Conservation (phyloP, 2,329 filamentous ascomycete genomes). For the Colletotrichum higginsianum region DNA sequence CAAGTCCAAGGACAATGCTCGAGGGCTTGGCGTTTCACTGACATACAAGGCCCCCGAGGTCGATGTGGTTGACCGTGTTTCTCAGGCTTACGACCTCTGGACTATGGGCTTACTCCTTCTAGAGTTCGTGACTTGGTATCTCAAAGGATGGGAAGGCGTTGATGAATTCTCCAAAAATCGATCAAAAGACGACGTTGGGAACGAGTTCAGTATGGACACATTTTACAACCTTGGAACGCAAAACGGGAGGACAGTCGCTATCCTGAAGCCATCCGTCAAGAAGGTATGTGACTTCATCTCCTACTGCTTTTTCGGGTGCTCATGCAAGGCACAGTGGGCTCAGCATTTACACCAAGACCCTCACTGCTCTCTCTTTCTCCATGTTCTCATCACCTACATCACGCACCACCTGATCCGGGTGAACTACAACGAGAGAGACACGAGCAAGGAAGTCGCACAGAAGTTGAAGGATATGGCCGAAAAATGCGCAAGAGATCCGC, state of each 20-base stretch:
- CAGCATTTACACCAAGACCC: neutral
- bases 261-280: neutral
- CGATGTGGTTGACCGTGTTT: neutral
- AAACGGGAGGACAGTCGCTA: neutral
- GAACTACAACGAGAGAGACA: neutral
- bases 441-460: neutral
- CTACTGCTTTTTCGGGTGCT: neutral
- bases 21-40: fast-evolving
- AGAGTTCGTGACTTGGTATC: constrained; percentile 10
- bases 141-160: neutral
- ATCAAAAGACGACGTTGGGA: neutral
- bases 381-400: neutral
- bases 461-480: neutral
- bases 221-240: neutral
- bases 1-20: neutral
- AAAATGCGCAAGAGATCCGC: neutral
- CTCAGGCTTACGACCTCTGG: constrained; percentile 4
- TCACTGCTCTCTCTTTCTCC: neutral
- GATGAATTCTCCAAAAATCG: neutral
- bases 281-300: neutral
- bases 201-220: neutral
- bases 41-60: constrained; percentile 1
- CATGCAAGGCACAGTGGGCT: neutral
- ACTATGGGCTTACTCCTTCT: neutral
- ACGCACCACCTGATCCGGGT: neutral